Evolutionary conservation across 2,329 filamentous ascomycete genomes (phyloP).

Genomic region (Aspergillus calidoustus): DNA sequence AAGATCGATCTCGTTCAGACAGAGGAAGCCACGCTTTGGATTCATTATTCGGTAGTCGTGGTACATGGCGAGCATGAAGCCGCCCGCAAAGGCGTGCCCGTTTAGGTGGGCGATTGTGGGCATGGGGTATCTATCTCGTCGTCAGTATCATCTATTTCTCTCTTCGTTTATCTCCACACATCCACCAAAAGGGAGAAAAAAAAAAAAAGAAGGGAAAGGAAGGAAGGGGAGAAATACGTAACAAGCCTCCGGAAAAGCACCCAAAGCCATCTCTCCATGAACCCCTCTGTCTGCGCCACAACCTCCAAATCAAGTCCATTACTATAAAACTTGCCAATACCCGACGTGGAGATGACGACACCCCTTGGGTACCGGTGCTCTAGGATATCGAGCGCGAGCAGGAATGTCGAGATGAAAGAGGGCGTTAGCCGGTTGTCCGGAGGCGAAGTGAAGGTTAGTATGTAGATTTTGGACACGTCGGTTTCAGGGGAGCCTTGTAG

Average conservation of each 20-base stretch:
- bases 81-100: conserved; percentile 80
- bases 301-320: conserved; percentile 80
- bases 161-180: conserved; percentile 6
- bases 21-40: conserved; percentile 71
- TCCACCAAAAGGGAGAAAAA: background rate
- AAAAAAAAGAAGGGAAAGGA: too few species aligned
- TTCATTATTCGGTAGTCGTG: conserved; percentile 84
- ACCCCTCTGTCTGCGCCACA: conserved; percentile 63
- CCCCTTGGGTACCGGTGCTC: conserved; percentile 71
- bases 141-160: background rate
- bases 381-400: conserved; percentile 75
- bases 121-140: conserved; percentile 67
- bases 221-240: conserved; percentile 46
- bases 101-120: conserved; percentile 79
- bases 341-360: conserved; percentile 76
- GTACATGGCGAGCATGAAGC: conserved; percentile 80
- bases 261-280: conserved; percentile 66
- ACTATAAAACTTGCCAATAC: conserved; percentile 77
- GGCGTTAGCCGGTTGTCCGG: conserved; percentile 78
- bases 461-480: conserved; percentile 60
- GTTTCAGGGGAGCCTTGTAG: conserved; percentile 37
- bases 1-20: conserved; percentile 81
- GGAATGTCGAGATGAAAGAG: conserved; percentile 68
- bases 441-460: conserved; percentile 72
- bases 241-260: conserved; percentile 67